Evolutionary conservation across 352 stramenopile species (phyloP).

Genomic region (Globisporangium uncinulatum): DNA sequence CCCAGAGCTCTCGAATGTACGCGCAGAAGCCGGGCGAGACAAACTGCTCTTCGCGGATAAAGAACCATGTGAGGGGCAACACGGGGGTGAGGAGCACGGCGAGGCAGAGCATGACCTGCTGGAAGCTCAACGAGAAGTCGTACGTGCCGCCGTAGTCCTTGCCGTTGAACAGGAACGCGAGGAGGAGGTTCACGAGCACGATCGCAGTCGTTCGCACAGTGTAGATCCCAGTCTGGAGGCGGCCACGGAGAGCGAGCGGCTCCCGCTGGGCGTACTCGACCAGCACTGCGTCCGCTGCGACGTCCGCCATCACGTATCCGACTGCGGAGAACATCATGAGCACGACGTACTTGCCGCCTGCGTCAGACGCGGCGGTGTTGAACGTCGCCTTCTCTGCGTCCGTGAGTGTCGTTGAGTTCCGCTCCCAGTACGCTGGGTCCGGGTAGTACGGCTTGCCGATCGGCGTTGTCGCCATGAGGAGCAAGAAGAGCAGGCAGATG

Average conservation of each 20-base stretch:
- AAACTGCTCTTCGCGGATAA: constrained; percentile 35
- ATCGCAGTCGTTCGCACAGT: constrained; percentile 25
- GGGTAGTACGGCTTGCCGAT: too few relatives aligned
- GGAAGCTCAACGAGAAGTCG: constrained; percentile 45
- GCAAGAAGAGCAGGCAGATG: too few relatives aligned
- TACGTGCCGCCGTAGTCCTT: constrained; percentile 49
- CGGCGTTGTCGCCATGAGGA: too few relatives aligned
- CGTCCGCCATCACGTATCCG: constrained; percentile 75
- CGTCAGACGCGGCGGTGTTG: constrained; percentile 24
- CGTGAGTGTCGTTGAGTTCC: too few relatives aligned
- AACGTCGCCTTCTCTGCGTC: constrained; percentile 9
- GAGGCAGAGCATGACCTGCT: constrained; percentile 21
- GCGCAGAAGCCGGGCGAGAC: constrained; percentile 22
- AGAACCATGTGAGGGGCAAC: too few relatives aligned
- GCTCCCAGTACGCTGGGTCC: too few relatives aligned
- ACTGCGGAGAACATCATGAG: constrained; percentile 66
- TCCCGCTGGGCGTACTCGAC: constrained; percentile 33
- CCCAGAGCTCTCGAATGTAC: constrained; percentile 35
- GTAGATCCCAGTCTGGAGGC: constrained; percentile 42
- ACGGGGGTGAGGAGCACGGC: constrained; percentile 1
- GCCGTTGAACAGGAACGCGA: constrained; percentile 52
- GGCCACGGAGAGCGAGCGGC: constrained; percentile 29
- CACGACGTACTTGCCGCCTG: constrained; percentile 52
- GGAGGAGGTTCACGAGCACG: constrained; percentile 30
- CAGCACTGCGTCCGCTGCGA: constrained; percentile 48